A percentile compares a stretch with the other conserved stretches of the same genome.
Conservation (phyloP, 495 filamentous ascomycete species). For the Immersiella caudata region DNA sequence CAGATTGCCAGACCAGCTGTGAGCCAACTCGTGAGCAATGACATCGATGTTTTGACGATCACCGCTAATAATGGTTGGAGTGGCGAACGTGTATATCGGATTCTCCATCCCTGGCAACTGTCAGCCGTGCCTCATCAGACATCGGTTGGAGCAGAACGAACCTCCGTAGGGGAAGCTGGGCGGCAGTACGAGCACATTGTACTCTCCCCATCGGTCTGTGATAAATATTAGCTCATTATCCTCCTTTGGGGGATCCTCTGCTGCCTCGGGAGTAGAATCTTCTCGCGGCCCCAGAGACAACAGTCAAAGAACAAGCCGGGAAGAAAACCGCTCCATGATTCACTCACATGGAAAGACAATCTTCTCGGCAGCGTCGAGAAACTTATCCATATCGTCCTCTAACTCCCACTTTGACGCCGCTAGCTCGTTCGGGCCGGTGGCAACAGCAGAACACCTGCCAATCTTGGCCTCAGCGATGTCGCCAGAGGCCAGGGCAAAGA, state of each 20-base stretch:
- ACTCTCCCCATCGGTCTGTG: conserved; percentile 77
- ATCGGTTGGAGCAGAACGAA: too few species aligned
- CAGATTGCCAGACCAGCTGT: conserved; percentile 92
- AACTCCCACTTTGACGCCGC: conserved; percentile 85
- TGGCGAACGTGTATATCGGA: conserved; percentile 90
- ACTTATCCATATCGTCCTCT: conserved; percentile 85
- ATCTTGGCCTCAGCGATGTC: conserved; percentile 84
- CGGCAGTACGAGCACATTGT: conserved; percentile 90
- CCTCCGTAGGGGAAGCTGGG: conserved; percentile 85
- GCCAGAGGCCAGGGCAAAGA: conserved; percentile 89
- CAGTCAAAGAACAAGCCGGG: too few species aligned
- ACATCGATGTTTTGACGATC: conserved; percentile 95
- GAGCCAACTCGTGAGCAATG: conserved; percentile 91
- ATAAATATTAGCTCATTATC: too few species aligned
- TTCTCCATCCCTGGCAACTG: conserved; percentile 99
- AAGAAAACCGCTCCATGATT: too few species aligned
- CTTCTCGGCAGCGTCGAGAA: conserved; percentile 85
- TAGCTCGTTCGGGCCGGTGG: conserved; percentile 85
- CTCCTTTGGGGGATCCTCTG: too few species aligned
- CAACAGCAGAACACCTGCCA: conserved; percentile 80
- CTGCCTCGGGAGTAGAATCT: too few species aligned
- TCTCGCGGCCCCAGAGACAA: too few species aligned
- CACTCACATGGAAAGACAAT: conserved; percentile 69
- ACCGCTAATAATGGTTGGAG: conserved; percentile 87
- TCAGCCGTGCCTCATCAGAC: too few species aligned